phyloP scores from a whole-genome alignment of 2,329 filamentous ascomycete species.

The Hymenoscyphus occultus region DNA sequence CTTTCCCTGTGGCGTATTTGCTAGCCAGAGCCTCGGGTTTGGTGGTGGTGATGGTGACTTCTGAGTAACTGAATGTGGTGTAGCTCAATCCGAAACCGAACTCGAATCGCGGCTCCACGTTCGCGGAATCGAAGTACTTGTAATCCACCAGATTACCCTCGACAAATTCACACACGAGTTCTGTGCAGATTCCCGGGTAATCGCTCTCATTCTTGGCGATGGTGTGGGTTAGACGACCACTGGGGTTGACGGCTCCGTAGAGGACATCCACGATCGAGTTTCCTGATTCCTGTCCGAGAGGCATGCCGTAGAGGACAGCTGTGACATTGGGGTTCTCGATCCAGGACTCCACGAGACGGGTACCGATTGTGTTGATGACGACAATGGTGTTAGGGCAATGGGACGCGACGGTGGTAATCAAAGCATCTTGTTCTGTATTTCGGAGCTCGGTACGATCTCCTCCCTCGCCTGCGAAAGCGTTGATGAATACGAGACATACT shows the following conservation, averaged over 20 bases:
- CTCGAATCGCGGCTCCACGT: slow-evolving; percentile 37
- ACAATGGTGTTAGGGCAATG: slow-evolving; percentile 58
- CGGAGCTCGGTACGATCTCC: slow-evolving; percentile 58
- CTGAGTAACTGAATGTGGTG: slow-evolving; percentile 51
- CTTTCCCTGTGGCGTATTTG: slow-evolving; percentile 55
- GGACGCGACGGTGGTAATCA: slow-evolving; percentile 48
- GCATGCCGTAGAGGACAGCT: slow-evolving; percentile 74
- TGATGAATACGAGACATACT: slow-evolving; percentile 53
- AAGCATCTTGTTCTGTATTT: slow-evolving; percentile 34
- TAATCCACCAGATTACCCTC: slow-evolving; percentile 53
- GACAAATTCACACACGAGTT: slow-evolving; percentile 60
- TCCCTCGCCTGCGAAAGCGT: slow-evolving; percentile 69
- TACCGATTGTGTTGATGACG: slow-evolving; percentile 60
- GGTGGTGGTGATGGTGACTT: slow-evolving; percentile 41
- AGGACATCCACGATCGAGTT: slow-evolving; percentile 74
- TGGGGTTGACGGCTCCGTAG: slow-evolving; percentile 73
- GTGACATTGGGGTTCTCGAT: slow-evolving; percentile 74
- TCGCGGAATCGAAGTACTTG: slow-evolving; percentile 44
- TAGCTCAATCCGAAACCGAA: slow-evolving; percentile 53
- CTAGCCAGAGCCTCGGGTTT: slow-evolving; percentile 37
- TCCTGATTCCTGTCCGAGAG: slow-evolving; percentile 79
- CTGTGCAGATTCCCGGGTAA: slow-evolving; percentile 61
- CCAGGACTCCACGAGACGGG: slow-evolving; percentile 74
- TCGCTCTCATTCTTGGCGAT: slow-evolving; percentile 55
- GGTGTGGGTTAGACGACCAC: slow-evolving; percentile 56